These are phyloP conservation scores for Lolium multiflorum DNA, from an alignment of 176 grass and related monocot species.

Conservation along the genomic window DNA sequence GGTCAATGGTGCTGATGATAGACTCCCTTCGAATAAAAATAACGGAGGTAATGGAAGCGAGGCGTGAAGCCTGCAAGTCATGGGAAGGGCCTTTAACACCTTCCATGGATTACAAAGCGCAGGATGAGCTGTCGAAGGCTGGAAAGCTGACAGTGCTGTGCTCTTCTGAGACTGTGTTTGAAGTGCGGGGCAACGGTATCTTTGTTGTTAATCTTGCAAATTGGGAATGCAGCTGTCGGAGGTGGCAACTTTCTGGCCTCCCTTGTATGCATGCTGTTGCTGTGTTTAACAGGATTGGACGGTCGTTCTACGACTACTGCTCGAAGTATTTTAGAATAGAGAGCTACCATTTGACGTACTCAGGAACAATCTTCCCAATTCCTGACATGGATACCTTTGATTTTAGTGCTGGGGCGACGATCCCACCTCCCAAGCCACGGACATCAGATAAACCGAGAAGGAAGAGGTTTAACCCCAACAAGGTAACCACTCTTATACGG, in stretches of 20 bases:
- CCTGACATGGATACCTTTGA: conserved; percentile 88
- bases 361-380: conserved; percentile 71
- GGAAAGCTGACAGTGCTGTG: conserved; percentile 83
- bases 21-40: conserved; percentile 79
- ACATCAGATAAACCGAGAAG: conserved; percentile 84
- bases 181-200: conserved; percentile 86
- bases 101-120: conserved; percentile 81
- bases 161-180: conserved; percentile 94
- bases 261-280: conserved; percentile 94
- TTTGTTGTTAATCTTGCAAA: conserved; percentile 86
- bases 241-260: conserved; percentile 92
- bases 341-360: conserved; percentile 79
- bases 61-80: conserved; percentile 64
- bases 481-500: conserved; percentile 60
- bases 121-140: conserved; percentile 71
- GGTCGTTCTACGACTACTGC: conserved; percentile 80
- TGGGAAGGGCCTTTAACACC: conserved; percentile 83
- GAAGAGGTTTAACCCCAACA: conserved; percentile 85
- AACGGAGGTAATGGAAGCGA: conserved; percentile 72
- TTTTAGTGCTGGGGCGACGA: conserved; percentile 68
- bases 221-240: conserved; percentile 89
- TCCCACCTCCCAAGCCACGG: conserved; percentile 70
- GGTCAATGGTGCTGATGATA: conserved; percentile 79
- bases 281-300: conserved; percentile 72
- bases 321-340: conserved; percentile 77